Evolutionary conservation across 305 asterid species (phyloP), one percentile per base, ranked within the genome.

Genomic region (Fraxinus sp.): DNA sequence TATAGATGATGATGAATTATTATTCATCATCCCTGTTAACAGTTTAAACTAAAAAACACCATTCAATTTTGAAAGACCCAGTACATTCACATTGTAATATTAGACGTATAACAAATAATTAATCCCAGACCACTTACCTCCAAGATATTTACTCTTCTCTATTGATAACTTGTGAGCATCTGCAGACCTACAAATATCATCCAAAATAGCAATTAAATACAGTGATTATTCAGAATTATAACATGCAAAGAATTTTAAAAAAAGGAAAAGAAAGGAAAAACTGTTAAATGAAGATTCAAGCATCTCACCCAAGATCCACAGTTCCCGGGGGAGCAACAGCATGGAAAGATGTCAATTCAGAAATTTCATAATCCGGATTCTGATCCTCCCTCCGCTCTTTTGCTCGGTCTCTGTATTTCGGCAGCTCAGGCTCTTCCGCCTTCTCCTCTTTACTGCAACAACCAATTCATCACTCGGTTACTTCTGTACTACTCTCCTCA

Each of bases 121-220:
- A 80, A 83, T 46, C 71, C 44, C 28, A 77, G 55, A 78, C 33
- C 39, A 81, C 92, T 24, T 76, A 93, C 99, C 98, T 93, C 99
- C 98, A 83, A 96, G 98, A 85, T 96, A 96, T 87, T 96, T 96
- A 90, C 98, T 94, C 91, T 93, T 96, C 94, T 96, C 99, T 26
- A 96, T 96, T 20, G 98, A 93, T 80, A 96, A 87, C 92, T 96
- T 96, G 81, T 94, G 93, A 7, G 95, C 98, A 86, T 96, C 98
- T 28, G 97, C 98, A 80, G 97, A 86, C 87, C 99, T 95, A 81
- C 55, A 68, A 84, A 76, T 32, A 81, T 33, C 28, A 33, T 72
- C 85, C 44, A 35, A 44, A 77, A 78, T 78, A 26, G 11, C 18
- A 35, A 79, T 79, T 11, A 84, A 32, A 82, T 39, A 80, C 37